Evolutionary conservation across 2,329 filamentous ascomycete genomes (phyloP).

Genomic region (Xylariaceae sp.): DNA sequence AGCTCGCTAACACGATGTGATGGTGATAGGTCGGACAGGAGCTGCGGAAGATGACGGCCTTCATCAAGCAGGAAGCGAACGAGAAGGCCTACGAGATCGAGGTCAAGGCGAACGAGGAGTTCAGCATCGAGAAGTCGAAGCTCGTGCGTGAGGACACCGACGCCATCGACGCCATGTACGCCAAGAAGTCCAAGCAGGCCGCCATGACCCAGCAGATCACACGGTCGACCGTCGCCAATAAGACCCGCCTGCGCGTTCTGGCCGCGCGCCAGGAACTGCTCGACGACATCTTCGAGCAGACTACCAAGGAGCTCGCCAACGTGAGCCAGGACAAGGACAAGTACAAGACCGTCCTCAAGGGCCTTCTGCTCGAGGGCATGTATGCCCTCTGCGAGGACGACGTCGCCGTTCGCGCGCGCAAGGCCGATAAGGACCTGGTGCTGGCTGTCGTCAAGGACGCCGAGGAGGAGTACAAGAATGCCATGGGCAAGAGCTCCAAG

Average conservation of each 20-base stretch:
- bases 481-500: slow-evolving; percentile 61
- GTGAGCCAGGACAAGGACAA: slow-evolving; percentile 63
- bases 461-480: slow-evolving; percentile 76
- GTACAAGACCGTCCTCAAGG: slow-evolving; percentile 72
- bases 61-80: slow-evolving; percentile 97
- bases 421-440: slow-evolving; percentile 69
- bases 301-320: slow-evolving; percentile 63
- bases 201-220: slow-evolving; percentile 99
- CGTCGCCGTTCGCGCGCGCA: slow-evolving; percentile 66
- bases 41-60: slow-evolving; percentile 99
- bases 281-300: slow-evolving; percentile 79
- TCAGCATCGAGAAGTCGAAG: slow-evolving; percentile 98
- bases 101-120: slow-evolving; percentile 98
- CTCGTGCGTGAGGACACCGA: slow-evolving; percentile 93
- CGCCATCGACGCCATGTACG: slow-evolving; percentile 85
- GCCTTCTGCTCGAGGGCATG: slow-evolving; percentile 79
- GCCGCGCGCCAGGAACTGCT: slow-evolving; percentile 83
- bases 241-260: slow-evolving; percentile 85
- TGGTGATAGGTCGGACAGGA: slow-evolving; percentile 80
- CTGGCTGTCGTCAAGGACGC: slow-evolving; percentile 76
- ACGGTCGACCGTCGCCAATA: slow-evolving; percentile 91
- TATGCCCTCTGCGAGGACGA: slow-evolving; percentile 82
- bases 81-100: slow-evolving; percentile 97
- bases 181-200: slow-evolving; percentile 99
- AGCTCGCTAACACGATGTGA: slow-evolving; percentile 1